Conservation (phyloP, 108 stramenopile species). For the Phaeodactylum tricornutum region DNA sequence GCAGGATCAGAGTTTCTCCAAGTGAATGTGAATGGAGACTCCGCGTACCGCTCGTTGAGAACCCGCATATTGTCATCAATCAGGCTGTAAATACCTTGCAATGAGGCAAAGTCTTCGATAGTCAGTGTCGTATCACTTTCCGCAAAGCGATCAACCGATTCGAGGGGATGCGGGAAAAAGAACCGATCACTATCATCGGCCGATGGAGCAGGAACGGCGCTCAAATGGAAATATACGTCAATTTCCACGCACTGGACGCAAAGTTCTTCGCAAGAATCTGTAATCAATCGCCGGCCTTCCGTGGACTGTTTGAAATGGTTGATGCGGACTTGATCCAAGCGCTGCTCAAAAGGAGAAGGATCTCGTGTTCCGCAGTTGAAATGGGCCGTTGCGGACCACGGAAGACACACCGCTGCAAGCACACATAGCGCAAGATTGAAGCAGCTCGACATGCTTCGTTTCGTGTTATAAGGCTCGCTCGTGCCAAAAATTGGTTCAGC, state of each 20-base stretch:
- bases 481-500: no score
- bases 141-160: background rate
- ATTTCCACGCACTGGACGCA: constrained; percentile 7
- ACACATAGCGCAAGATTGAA: no score
- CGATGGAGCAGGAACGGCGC: background rate
- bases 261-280: background rate
- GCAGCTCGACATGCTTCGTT: no score
- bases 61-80: background rate
- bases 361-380: no score
- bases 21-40: background rate
- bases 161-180: background rate
- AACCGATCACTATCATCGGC: background rate
- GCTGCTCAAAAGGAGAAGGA: no score
- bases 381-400: no score
- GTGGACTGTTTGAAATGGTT: no score
- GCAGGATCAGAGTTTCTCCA: background rate
- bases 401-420: no score
- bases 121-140: background rate
- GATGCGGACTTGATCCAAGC: no score
- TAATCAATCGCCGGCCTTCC: no score
- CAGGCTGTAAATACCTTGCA: background rate
- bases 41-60: background rate
- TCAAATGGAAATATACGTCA: constrained; percentile 7
- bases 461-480: no score
- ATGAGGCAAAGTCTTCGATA: background rate